These are phyloP conservation scores for Dalbergia cultrata DNA, from an alignment of 306 rosid species.

Conservation along the genomic window DNA sequence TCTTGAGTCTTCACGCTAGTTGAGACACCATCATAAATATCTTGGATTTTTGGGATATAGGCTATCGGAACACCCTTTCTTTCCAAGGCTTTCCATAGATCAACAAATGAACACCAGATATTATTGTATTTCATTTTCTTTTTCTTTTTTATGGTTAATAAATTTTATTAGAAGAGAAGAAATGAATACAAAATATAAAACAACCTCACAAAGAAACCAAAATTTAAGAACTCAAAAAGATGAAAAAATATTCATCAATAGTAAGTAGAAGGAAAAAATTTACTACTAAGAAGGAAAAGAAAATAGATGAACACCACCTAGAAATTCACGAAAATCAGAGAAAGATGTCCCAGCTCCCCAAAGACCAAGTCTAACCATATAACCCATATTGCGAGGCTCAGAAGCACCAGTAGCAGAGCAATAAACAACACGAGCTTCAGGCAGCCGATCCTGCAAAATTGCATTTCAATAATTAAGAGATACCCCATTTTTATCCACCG, in stretches of 20 bases:
- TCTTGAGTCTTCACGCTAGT: too few relatives aligned
- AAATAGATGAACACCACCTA: slow-evolving; percentile 63
- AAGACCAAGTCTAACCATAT: slow-evolving; percentile 99
- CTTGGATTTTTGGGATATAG: too few relatives aligned
- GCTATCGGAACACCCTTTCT: too few relatives aligned
- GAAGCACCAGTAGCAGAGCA: slow-evolving; percentile 99
- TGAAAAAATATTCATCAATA: background rate
- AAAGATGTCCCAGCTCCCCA: slow-evolving; percentile 97
- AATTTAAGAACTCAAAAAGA: background rate
- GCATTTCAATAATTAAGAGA: slow-evolving; percentile 40
- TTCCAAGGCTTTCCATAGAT: too few relatives aligned
- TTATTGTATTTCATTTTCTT: background rate
- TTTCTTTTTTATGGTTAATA: background rate
- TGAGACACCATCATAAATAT: too few relatives aligned
- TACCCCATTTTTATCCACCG: slow-evolving; percentile 25
- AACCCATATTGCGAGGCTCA: slow-evolving; percentile 99
- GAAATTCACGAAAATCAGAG: slow-evolving; percentile 86
- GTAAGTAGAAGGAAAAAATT: too few relatives aligned
- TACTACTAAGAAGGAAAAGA: background rate
- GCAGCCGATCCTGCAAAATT: slow-evolving; percentile 78
- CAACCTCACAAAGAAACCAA: background rate
- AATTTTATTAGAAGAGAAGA: background rate
- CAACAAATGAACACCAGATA: background rate
- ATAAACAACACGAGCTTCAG: slow-evolving; percentile 90
- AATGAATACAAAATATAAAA: background rate